A percentile compares a stretch with the other conserved stretches of the same genome.
These are phyloP conservation scores for Xylariaceae sp. DNA, from an alignment of 2,329 filamentous ascomycete species.

Conservation along the genomic window DNA sequence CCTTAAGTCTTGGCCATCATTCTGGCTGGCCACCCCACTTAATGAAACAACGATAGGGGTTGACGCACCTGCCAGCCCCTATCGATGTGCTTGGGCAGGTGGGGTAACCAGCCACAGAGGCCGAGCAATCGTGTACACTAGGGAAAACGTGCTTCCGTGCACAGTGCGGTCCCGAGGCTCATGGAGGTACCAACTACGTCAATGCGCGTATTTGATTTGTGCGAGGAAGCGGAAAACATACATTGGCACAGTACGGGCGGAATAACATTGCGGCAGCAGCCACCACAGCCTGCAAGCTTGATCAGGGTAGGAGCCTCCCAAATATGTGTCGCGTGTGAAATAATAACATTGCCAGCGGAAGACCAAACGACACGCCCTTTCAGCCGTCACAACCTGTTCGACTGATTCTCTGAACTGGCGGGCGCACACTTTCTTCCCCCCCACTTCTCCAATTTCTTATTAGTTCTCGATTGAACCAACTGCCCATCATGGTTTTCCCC, in stretches of 20 bases:
- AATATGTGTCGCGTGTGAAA: background rate
- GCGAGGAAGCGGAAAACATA: background rate
- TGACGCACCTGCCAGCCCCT: too few species aligned
- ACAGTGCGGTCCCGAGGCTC: too few species aligned
- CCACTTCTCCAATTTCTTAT: background rate
- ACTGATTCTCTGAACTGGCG: background rate
- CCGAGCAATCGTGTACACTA: too few species aligned
- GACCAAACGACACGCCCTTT: background rate
- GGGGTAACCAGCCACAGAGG: too few species aligned
- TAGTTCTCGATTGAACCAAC: conserved; percentile 3
- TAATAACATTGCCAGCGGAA: background rate
- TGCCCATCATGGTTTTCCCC: conserved; percentile 37
- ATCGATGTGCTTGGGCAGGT: too few species aligned
- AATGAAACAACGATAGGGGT: too few species aligned
- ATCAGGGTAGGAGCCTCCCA: background rate
- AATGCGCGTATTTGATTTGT: too few species aligned
- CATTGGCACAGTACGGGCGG: background rate
- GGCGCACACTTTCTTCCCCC: background rate
- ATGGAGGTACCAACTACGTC: too few species aligned
- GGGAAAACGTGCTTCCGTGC: too few species aligned
- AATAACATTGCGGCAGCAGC: background rate
- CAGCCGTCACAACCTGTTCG: background rate
- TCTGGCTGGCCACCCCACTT: too few species aligned
- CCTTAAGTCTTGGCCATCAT: too few species aligned
- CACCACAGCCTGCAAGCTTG: background rate